Evolutionary conservation across 345 rosid genomes (phyloP).

Genomic region (Psidium friedrichsthalianum): DNA sequence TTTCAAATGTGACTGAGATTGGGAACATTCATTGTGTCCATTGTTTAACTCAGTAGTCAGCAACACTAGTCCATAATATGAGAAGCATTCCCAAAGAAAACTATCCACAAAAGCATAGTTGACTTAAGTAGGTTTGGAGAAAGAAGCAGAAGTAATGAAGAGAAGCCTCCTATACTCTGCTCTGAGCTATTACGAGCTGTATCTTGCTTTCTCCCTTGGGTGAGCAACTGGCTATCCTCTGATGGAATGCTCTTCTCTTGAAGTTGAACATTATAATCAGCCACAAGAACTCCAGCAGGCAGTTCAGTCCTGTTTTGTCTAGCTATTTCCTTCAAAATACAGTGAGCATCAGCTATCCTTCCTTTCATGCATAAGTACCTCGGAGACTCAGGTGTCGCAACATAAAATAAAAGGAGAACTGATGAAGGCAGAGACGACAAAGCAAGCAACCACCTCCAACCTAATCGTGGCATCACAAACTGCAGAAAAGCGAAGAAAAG

Average conservation of each 20-base stretch:
- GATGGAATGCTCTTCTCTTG: conserved; percentile 11
- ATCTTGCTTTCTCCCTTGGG: conserved; percentile 6
- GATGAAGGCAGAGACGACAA: conserved; percentile 66
- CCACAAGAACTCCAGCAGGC: conserved; percentile 60
- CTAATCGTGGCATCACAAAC: conserved; percentile 75
- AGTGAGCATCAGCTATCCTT: conserved; percentile 46
- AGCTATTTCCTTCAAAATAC: conserved; percentile 55
- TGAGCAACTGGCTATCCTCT: conserved; percentile 33
- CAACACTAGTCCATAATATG: conserved; percentile 80
- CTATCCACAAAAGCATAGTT: conserved; percentile 74
- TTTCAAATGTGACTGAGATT: conserved; percentile 8
- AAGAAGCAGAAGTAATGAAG: conserved; percentile 44
- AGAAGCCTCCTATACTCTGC: conserved; percentile 25
- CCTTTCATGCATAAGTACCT: conserved; percentile 73
- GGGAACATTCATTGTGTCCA: conserved; percentile 29
- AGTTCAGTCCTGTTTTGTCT: conserved; percentile 35
- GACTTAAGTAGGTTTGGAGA: conserved; percentile 56
- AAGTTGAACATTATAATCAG: conserved; percentile 43
- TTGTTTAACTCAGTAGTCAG: conserved; percentile 80
- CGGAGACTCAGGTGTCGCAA: conserved; percentile 70
- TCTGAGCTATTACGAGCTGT: conserved; percentile 16
- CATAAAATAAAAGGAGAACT: conserved; percentile 67
- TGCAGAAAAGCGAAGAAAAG: conserved; percentile 17
- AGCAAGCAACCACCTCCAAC: conserved; percentile 94
- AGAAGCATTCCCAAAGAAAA: conserved; percentile 82